Percentiles rank a stretch among this genome's conserved stretches.
phyloP scores from a whole-genome alignment of 208 protist genomes.

The Herpetomonas muscarum region DNA sequence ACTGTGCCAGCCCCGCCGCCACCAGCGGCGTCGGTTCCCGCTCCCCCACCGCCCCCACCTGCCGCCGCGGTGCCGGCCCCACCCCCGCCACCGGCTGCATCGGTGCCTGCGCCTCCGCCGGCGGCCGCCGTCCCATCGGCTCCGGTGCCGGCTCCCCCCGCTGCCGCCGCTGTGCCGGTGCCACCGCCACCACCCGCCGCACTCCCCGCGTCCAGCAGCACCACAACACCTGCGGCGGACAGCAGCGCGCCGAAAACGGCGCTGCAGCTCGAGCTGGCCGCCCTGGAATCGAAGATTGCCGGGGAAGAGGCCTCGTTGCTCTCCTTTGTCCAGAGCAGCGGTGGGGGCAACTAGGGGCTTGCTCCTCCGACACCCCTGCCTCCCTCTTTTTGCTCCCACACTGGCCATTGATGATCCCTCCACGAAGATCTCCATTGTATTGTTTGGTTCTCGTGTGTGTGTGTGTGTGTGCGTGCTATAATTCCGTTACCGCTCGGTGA shows the following conservation, averaged over 20 bases:
- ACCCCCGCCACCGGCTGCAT: constrained; percentile 8
- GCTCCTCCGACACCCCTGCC: no score
- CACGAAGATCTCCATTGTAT: no score
- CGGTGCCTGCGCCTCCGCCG: constrained; percentile 5
- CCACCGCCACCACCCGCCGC: not conserved
- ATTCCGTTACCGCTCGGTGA: no score
- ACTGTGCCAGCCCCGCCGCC: not conserved
- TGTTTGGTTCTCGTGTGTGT: no score
- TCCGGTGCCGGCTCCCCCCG: constrained; percentile 1
- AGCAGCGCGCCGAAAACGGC: constrained; percentile 4
- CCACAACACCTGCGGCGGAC: constrained; percentile 1
- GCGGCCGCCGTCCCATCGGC: not conserved
- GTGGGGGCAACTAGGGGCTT: no score
- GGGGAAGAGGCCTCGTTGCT: constrained; percentile 18
- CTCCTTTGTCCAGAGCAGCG: constrained; percentile 12
- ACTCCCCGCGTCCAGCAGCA: not conserved
- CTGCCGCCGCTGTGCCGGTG: constrained; percentile 2
- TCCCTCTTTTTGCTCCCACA: no score
- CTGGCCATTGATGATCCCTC: no score
- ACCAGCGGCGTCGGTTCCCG: not conserved
- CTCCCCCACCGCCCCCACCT: constrained; percentile 5
- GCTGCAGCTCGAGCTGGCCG: constrained; percentile 12
- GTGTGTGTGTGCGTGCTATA: no score
- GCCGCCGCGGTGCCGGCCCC: not conserved
- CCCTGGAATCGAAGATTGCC: constrained; percentile 17